Evolutionary conservation across 192 early-diverging fungal genomes (phyloP).

Genomic region (Funneliformis geosporum): DNA sequence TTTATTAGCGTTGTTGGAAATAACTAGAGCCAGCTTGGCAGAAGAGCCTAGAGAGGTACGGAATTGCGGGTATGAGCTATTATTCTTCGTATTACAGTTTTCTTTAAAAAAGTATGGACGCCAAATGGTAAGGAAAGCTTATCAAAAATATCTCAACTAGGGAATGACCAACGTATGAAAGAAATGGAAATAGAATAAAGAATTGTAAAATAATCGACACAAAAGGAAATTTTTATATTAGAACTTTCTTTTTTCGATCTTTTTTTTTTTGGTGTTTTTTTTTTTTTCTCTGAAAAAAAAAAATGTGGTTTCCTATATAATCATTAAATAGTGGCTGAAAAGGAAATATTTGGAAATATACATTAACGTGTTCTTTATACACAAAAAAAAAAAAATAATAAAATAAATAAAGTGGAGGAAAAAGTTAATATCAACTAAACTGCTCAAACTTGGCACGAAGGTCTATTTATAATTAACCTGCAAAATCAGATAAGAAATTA

Average conservation of each 20-base stretch:
- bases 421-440: background rate
- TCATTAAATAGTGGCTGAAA: background rate
- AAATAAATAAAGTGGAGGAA: too few relatives aligned
- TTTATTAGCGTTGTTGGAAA: background rate
- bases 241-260: background rate
- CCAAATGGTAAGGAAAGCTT: background rate
- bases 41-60: background rate
- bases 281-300: background rate
- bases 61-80: background rate
- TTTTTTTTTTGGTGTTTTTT: background rate
- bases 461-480: background rate
- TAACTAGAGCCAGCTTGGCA: background rate
- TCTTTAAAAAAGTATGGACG: background rate
- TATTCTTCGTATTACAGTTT: background rate
- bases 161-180: background rate
- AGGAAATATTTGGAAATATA: background rate
- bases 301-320: background rate
- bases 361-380: slow-evolving; percentile 4
- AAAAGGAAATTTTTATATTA: background rate
- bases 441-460: too few relatives aligned
- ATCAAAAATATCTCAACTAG: background rate
- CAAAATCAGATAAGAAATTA: background rate
- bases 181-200: background rate
- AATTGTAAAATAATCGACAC: background rate
- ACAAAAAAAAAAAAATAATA: background rate